phyloP scores from a whole-genome alignment of 371 early-diverging fungal species.

The Mucor racemosus region DNA sequence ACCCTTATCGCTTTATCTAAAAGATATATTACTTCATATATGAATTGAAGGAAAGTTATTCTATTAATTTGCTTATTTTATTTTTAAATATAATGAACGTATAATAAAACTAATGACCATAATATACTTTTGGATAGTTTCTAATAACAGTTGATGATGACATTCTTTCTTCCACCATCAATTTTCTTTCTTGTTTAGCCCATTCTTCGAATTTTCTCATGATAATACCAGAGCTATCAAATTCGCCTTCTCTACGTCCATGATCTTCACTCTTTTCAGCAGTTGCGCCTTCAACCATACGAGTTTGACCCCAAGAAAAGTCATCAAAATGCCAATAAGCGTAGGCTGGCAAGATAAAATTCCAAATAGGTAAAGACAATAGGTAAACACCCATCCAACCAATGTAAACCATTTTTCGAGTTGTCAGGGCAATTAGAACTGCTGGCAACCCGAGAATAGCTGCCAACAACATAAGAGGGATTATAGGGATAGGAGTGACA shows the following conservation, averaged over 20 bases:
- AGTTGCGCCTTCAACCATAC: conserved; percentile 70
- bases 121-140: conserved; percentile 41
- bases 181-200: conserved; percentile 40
- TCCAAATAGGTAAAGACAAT: conserved; percentile 90
- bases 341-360: conserved; percentile 89
- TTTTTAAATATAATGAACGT: no score
- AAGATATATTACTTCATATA: no score
- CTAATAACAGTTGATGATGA: conserved; percentile 26
- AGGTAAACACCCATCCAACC: conserved; percentile 94
- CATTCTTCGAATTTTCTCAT: conserved; percentile 57
- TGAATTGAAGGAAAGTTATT: no score
- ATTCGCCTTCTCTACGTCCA: conserved; percentile 52
- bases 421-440: conserved; percentile 83
- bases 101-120: conserved; percentile 30
- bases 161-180: conserved; percentile 27
- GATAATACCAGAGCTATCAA: conserved; percentile 52
- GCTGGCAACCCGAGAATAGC: conserved; percentile 87
- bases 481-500: conserved; percentile 56
- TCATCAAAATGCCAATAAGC: conserved; percentile 98
- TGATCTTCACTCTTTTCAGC: conserved; percentile 74
- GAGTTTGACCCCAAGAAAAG: conserved; percentile 96
- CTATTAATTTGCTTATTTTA: no score
- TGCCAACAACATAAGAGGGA: conserved; percentile 72
- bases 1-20: no score
- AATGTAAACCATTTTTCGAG: conserved; percentile 81